Base-by-base conservation (phyloP, 2,329 filamentous ascomycete species). In the Aspergillus vadensis region DNA sequence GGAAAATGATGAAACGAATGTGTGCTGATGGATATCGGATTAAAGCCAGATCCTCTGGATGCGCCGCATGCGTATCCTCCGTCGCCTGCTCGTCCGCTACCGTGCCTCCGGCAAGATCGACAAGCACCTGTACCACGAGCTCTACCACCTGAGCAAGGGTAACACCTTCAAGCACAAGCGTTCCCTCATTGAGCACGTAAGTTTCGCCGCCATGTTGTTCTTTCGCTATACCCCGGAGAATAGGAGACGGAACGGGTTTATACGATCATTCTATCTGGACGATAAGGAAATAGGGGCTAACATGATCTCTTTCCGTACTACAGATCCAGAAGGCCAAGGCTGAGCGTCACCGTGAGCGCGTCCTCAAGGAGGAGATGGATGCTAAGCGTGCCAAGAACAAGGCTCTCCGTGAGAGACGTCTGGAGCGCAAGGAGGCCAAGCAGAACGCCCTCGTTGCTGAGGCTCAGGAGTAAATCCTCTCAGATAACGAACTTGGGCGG, bases 161-260 rank as follows among this genome's bases (percentile, higher is more conserved):
- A 99, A 99, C 90, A 94, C 95, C 82, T 99, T 99, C 91, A 99
- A 99, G 93, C 95, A 99, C 92, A 99, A 98, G 93, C 91, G 95
- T 85, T 95, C 93, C 79, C 90, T 99, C 77, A 92, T 99, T 81
- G 95, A 99, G 89, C 95, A 99, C 87, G 95, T 99, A 96, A 79
- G 95, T 76, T 58, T 60, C 64, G 59, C 30, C 58, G 27, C 25
- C 15, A 41, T 17, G 25, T 19, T 57, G 17, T 25, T 32, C 74
- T 61, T 70, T 30, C 44, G 21, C 23, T 15, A n/a, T 55, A 60
- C 9, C 19, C 12, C 6, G 6, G 25, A 38, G n/a, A 21, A 10
- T 44, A 41, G 7, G 14, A 14, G n/a, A 27, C 5, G 14, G 10
- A 15, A 23, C 5, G 6, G 12, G 21, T 36, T 12, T 36, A 36